Conservation (phyloP, 768 basidiomycete genomes). For the Tulasnella sp. region DNA sequence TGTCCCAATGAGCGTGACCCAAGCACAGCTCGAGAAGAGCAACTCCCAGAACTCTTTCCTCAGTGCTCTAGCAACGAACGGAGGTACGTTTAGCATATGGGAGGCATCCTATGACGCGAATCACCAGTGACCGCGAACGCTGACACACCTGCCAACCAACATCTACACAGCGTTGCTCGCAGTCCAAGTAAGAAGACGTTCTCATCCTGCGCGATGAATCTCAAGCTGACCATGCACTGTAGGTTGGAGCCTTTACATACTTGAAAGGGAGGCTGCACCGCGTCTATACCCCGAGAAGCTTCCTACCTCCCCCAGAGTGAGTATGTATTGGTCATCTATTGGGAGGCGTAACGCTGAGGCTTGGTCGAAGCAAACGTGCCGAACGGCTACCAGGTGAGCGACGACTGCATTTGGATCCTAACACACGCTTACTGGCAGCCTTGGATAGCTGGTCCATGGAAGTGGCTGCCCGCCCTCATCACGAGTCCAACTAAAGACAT, state of each 20-base stretch:
- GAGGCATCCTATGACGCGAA: too few relatives aligned
- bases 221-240: conserved; percentile 31
- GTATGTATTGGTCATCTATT: too few relatives aligned
- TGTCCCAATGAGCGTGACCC: conserved; percentile 10
- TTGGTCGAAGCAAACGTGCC: conserved; percentile 26
- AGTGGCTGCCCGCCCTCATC: conserved; percentile 41
- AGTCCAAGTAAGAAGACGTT: neutral
- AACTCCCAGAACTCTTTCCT: conserved; percentile 41
- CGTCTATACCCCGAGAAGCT: conserved; percentile 53
- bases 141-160: too few relatives aligned
- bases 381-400: conserved; percentile 1
- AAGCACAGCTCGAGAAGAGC: conserved; percentile 6
- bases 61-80: conserved; percentile 50
- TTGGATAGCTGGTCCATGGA: conserved; percentile 38
- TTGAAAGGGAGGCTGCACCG: conserved; percentile 41
- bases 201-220: neutral
- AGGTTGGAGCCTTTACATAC: conserved; percentile 45
- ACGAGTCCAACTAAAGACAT: conserved; percentile 35
- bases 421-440: conserved; percentile 14
- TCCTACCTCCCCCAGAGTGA: conserved; percentile 46
- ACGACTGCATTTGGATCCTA: too few relatives aligned
- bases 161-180: neutral
- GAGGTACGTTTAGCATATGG: conserved; percentile 11
- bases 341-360: too few relatives aligned
- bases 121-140: too few relatives aligned